Percentiles rank a stretch among this genome's conserved stretches.
Conservation (phyloP, 2,329 filamentous ascomycete genomes). For the Alternaria infectoria region DNA sequence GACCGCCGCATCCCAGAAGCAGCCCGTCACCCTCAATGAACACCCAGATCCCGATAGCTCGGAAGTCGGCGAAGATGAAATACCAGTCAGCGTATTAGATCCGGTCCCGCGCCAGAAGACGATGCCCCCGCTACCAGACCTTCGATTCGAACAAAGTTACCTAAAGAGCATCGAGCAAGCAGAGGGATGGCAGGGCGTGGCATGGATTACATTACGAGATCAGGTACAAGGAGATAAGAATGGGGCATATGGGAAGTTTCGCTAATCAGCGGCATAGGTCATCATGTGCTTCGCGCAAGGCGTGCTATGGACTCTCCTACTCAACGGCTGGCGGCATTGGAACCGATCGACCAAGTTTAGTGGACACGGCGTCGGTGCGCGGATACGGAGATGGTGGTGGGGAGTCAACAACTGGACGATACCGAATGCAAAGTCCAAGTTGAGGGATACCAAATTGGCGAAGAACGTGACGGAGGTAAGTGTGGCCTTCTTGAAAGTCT, state of each 20-base stretch:
- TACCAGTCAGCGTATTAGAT: slow-evolving; percentile 70
- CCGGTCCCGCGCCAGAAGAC: slow-evolving; percentile 60
- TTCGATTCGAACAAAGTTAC: slow-evolving; percentile 98
- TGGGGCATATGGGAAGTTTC: not conserved
- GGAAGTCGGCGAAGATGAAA: slow-evolving; percentile 67
- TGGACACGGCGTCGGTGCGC: slow-evolving; percentile 77
- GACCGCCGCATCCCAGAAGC: slow-evolving; percentile 72
- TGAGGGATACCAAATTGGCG: slow-evolving; percentile 41
- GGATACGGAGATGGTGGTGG: slow-evolving; percentile 91
- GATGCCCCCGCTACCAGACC: slow-evolving; percentile 77
- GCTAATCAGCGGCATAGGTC: slow-evolving; percentile 59
- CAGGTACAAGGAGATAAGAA: slow-evolving; percentile 64
- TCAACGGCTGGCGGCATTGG: slow-evolving; percentile 90
- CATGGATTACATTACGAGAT: slow-evolving; percentile 85
- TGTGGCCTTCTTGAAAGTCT: slow-evolving; percentile 41
- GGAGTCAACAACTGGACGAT: slow-evolving; percentile 84
- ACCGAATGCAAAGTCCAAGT: slow-evolving; percentile 26
- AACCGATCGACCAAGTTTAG: slow-evolving; percentile 79
- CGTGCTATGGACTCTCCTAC: slow-evolving; percentile 81
- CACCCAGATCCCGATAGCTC: slow-evolving; percentile 52
- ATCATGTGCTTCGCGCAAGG: slow-evolving; percentile 88
- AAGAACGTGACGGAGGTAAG: slow-evolving; percentile 46
- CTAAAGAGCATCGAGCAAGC: slow-evolving; percentile 84
- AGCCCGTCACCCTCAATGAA: slow-evolving; percentile 59
- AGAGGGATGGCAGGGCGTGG: slow-evolving; percentile 78